phyloP scores from a whole-genome alignment of 768 basidiomycete species.

The Mrakia gelida region DNA sequence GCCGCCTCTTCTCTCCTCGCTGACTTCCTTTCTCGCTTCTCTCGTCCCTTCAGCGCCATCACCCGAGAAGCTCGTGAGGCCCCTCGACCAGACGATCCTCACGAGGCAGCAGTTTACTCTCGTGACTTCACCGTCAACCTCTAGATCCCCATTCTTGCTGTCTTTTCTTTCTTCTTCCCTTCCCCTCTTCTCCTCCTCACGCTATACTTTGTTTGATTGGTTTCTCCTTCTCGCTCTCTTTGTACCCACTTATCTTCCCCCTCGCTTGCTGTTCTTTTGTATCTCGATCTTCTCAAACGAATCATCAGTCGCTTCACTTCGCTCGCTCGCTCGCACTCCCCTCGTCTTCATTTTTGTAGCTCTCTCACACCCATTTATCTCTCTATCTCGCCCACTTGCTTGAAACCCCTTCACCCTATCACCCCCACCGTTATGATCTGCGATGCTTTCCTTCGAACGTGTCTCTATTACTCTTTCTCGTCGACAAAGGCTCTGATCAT shows the following conservation, averaged over 20 bases:
- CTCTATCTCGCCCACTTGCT: no score
- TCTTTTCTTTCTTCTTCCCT: neutral
- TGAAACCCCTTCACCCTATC: no score
- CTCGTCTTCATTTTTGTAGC: neutral
- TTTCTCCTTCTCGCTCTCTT: neutral
- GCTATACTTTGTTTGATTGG: neutral
- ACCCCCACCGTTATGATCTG: no score
- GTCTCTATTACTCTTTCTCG: no score
- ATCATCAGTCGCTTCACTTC: neutral
- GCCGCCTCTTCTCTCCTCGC: neutral
- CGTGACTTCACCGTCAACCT: slow-evolving; percentile 21
- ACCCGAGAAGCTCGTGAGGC: neutral
- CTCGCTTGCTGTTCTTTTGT: neutral
- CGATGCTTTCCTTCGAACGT: no score
- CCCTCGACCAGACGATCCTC: neutral
- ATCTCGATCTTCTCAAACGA: neutral
- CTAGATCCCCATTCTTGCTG: neutral
- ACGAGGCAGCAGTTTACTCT: neutral
- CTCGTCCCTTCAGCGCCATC: slow-evolving; percentile 5
- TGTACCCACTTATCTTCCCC: no score
- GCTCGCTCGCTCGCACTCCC: neutral
- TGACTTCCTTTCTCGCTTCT: neutral
- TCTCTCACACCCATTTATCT: neutral
- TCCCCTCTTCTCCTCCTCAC: neutral
- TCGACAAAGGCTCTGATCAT: no score